phyloP scores from a whole-genome alignment of 108 stramenopile genomes.

The Pseudonitzschia delicatissima region DNA sequence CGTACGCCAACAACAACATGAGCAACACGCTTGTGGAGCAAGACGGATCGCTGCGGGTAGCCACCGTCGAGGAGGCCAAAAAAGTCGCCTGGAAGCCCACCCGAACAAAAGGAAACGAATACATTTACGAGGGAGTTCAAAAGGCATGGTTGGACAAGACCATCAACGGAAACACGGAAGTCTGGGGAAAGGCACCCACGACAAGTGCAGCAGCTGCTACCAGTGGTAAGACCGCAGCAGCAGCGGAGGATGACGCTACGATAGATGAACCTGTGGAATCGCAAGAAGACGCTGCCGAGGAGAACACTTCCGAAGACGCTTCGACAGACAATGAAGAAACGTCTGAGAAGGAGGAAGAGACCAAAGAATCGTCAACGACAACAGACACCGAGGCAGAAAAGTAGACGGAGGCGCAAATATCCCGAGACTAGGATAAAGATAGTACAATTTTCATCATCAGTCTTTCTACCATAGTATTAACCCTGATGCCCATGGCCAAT shows the following conservation, averaged over 20 bases:
- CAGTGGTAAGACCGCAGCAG: neutral
- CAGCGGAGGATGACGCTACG: neutral
- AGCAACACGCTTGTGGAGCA: slow-evolving; percentile 74
- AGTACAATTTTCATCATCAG: no score
- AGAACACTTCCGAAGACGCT: neutral
- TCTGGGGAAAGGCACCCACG: slow-evolving; percentile 58
- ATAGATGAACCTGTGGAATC: neutral
- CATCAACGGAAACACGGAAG: slow-evolving; percentile 54
- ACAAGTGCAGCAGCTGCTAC: slow-evolving; percentile 21
- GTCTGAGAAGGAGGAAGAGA: neutral
- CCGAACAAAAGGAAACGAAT: slow-evolving; percentile 53
- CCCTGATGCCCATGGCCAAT: no score
- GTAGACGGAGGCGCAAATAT: no score
- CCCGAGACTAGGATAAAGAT: no score
- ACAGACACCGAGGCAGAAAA: neutral
- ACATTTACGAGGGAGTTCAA: slow-evolving; percentile 67
- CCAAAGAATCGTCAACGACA: neutral
- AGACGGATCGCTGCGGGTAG: slow-evolving; percentile 61
- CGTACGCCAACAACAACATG: slow-evolving; percentile 40
- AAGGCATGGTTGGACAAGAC: slow-evolving; percentile 69
- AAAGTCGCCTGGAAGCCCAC: slow-evolving; percentile 76
- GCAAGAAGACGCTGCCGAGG: neutral
- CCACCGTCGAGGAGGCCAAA: slow-evolving; percentile 67
- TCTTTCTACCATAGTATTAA: no score
- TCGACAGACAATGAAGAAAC: neutral